These are phyloP conservation scores for Starmerella gropengiesseri DNA, from an alignment of 805 yeast genomes.

Conservation along the genomic window DNA sequence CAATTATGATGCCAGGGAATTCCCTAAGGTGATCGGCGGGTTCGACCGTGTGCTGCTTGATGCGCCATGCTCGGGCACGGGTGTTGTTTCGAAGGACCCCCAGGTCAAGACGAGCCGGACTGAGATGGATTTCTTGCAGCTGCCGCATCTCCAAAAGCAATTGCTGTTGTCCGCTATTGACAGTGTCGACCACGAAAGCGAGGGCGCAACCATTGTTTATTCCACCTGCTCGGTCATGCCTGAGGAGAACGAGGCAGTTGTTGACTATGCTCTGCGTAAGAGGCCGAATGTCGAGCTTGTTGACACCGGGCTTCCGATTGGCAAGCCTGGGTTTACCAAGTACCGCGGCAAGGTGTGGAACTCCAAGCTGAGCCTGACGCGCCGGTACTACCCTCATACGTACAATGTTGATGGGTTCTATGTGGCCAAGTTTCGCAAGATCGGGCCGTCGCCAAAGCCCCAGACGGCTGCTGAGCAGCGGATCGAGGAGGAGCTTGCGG, in stretches of 20 bases:
- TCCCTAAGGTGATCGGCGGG: slow-evolving; percentile 97
- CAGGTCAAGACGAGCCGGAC: slow-evolving; percentile 87
- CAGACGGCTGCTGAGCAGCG: slow-evolving; percentile 69
- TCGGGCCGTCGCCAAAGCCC: slow-evolving; percentile 76
- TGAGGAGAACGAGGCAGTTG: slow-evolving; percentile 97
- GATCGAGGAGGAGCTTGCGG: slow-evolving; percentile 64
- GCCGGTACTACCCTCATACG: slow-evolving; percentile 97
- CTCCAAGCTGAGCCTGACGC: slow-evolving; percentile 62
- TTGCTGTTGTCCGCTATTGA: slow-evolving; percentile 88
- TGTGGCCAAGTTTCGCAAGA: slow-evolving; percentile 92
- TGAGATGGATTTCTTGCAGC: slow-evolving; percentile 90
- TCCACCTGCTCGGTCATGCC: slow-evolving; percentile 98
- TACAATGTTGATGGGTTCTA: slow-evolving; percentile 97
- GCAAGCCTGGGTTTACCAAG: slow-evolving; percentile 90
- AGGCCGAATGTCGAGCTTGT: slow-evolving; percentile 93
- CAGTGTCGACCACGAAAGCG: slow-evolving; percentile 83
- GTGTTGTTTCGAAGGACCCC: slow-evolving; percentile 96
- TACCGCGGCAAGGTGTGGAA: slow-evolving; percentile 88
- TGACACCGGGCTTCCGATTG: slow-evolving; percentile 83
- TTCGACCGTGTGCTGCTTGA: slow-evolving; percentile 89
- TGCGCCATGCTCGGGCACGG: slow-evolving; percentile 99
- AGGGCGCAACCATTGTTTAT: slow-evolving; percentile 77
- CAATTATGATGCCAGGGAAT: slow-evolving; percentile 96
- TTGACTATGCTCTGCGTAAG: slow-evolving; percentile 92
- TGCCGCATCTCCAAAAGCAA: slow-evolving; percentile 95